Evolutionary conservation across 1,284 basidiomycete species (phyloP).

Genomic region (Sanguinoderma infundibulare): DNA sequence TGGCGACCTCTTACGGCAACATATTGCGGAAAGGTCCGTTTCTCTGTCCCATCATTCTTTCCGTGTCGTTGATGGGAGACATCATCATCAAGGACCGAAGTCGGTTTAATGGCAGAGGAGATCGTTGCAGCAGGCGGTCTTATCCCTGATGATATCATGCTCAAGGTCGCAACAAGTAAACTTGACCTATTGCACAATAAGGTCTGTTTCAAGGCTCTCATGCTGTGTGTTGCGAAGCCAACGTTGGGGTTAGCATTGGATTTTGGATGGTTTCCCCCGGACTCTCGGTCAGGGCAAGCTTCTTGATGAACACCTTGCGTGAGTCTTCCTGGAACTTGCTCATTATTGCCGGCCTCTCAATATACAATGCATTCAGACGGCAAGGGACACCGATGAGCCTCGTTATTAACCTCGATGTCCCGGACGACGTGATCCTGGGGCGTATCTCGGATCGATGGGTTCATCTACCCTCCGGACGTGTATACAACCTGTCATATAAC

Average conservation of each 20-base stretch:
- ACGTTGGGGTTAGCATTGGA: slow-evolving; percentile 70
- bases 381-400: slow-evolving; percentile 75
- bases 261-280: slow-evolving; percentile 95
- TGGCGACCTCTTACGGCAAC: slow-evolving; percentile 80
- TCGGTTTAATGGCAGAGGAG: slow-evolving; percentile 74
- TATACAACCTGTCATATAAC: slow-evolving; percentile 94
- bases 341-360: neutral
- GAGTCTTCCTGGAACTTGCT: slow-evolving; percentile 25
- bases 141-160: slow-evolving; percentile 79
- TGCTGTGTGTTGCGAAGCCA: too few relatives aligned
- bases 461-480: slow-evolving; percentile 89
- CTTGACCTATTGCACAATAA: slow-evolving; percentile 70
- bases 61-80: neutral
- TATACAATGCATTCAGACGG: slow-evolving; percentile 43
- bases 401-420: slow-evolving; percentile 91
- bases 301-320: slow-evolving; percentile 79
- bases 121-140: slow-evolving; percentile 79
- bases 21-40: slow-evolving; percentile 71
- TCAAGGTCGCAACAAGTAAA: slow-evolving; percentile 74
- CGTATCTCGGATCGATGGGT: slow-evolving; percentile 96
- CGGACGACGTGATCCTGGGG: slow-evolving; percentile 87
- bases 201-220: slow-evolving; percentile 41
- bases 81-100: slow-evolving; percentile 52
- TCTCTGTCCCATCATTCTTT: neutral
- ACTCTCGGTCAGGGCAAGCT: slow-evolving; percentile 90